Conservation (phyloP, 1,284 basidiomycete species). For the Ustilago bromivora region DNA sequence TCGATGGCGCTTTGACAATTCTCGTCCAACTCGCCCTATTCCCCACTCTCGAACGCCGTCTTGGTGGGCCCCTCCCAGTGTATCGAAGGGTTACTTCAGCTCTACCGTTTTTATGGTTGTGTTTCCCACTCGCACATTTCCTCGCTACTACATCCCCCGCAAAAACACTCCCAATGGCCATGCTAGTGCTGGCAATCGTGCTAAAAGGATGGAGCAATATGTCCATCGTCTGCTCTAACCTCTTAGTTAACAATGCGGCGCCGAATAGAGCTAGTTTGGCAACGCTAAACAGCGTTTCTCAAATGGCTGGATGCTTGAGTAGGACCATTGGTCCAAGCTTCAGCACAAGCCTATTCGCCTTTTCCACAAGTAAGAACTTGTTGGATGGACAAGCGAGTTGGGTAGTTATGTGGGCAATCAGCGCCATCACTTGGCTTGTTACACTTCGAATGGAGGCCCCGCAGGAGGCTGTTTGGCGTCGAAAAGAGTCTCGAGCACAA, state of each 20-base stretch:
- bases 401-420: constrained; percentile 39
- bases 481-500: constrained; percentile 1
- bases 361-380: constrained; percentile 28
- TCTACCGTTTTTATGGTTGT: constrained; percentile 46
- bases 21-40: constrained; percentile 53
- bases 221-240: constrained; percentile 51
- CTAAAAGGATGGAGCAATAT: constrained; percentile 50
- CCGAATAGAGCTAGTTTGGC: constrained; percentile 38
- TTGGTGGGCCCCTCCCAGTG: constrained; percentile 44
- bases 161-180: constrained; percentile 20
- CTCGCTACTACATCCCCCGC: constrained; percentile 14
- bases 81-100: constrained; percentile 37
- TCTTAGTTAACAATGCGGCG: constrained; percentile 54
- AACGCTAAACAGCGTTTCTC: constrained; percentile 53
- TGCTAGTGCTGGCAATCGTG: constrained; percentile 20
- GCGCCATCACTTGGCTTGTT: constrained; percentile 17
- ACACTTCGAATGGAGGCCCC: constrained; percentile 33
- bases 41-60: constrained; percentile 39
- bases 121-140: constrained; percentile 50
- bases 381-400: constrained; percentile 48
- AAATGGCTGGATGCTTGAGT: constrained; percentile 46
- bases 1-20: constrained; percentile 50
- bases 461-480: constrained; percentile 28
- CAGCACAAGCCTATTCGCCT: constrained; percentile 54
- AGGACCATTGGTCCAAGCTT: constrained; percentile 48